Evolutionary conservation across 2,329 filamentous ascomycete genomes (phyloP).

Genomic region (Orbilia ellipsospora): DNA sequence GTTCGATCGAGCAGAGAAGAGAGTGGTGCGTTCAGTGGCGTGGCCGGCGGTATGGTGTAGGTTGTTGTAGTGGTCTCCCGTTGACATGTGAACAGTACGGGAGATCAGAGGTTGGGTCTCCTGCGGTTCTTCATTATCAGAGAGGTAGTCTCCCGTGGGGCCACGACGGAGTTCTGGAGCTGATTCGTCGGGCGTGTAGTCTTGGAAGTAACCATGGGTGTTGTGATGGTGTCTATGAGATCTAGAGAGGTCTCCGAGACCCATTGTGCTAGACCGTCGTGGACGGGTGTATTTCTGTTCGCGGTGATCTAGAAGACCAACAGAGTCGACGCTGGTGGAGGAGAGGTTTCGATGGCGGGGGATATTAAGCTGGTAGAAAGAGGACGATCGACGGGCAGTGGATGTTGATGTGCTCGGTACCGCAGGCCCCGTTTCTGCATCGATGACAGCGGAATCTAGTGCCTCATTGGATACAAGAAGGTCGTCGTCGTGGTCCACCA

Average conservation of each 20-base stretch:
- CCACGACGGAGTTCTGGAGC: constrained; percentile 48
- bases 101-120: constrained; percentile 36
- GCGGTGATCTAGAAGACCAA: constrained; percentile 82
- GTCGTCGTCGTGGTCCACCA: constrained; percentile 49
- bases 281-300: constrained; percentile 69
- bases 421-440: background rate
- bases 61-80: constrained; percentile 7
- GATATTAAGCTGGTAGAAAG: constrained; percentile 50
- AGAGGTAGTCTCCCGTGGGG: constrained; percentile 48
- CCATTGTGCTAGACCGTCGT: constrained; percentile 69
- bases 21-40: constrained; percentile 33
- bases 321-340: constrained; percentile 87
- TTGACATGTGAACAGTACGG: constrained; percentile 1
- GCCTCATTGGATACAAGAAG: constrained; percentile 33
- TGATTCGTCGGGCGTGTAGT: constrained; percentile 38
- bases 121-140: constrained; percentile 42
- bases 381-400: constrained; percentile 25
- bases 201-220: constrained; percentile 39
- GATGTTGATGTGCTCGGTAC: background rate
- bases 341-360: constrained; percentile 71
- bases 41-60: background rate
- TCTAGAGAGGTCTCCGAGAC: constrained; percentile 29
- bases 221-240: constrained; percentile 17
- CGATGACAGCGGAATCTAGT: constrained; percentile 10
- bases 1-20: constrained; percentile 5